Percentiles rank a stretch among this genome's conserved stretches.
Evolutionary conservation across 768 basidiomycete species (phyloP).

Genomic region (Cubamyces sp.): DNA sequence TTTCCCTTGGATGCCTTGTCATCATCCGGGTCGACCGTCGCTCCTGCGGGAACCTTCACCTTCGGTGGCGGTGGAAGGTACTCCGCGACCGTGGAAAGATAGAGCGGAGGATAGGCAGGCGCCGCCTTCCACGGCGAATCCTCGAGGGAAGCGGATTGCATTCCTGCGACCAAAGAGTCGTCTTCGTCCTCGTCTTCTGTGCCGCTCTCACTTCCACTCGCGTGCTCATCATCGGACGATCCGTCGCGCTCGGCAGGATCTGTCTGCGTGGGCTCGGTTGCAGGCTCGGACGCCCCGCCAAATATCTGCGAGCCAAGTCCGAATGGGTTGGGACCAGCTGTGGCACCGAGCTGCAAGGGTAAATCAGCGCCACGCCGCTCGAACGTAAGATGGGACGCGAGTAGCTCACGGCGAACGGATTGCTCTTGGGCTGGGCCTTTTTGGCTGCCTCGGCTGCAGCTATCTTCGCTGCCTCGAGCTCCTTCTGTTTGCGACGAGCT

Average conservation of each 20-base stretch:
- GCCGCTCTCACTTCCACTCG: constrained; percentile 32
- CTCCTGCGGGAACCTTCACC: constrained; percentile 46
- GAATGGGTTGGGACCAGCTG: constrained; percentile 42
- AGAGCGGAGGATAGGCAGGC: constrained; percentile 68
- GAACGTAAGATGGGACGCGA: not conserved
- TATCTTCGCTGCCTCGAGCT: constrained; percentile 42
- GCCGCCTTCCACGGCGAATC: constrained; percentile 71
- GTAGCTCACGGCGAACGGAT: constrained; percentile 68
- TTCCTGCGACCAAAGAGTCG: constrained; percentile 55
- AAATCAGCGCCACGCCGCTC: not conserved
- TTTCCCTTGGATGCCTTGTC: constrained; percentile 46
- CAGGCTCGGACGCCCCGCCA: constrained; percentile 36
- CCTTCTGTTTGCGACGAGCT: constrained; percentile 42
- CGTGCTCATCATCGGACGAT: constrained; percentile 35
- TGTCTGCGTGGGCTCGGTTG: constrained; percentile 10
- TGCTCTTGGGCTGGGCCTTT: constrained; percentile 42
- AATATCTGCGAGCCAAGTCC: constrained; percentile 74
- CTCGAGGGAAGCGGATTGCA: constrained; percentile 55
- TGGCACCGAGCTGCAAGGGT: constrained; percentile 28
- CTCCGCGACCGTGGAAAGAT: constrained; percentile 76
- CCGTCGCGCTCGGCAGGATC: constrained; percentile 27
- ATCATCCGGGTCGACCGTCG: constrained; percentile 44
- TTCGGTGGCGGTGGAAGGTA: constrained; percentile 66
- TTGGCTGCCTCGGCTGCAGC: constrained; percentile 38
- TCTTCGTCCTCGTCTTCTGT: constrained; percentile 36